Evolutionary conservation across 1,284 basidiomycete genomes (phyloP), one percentile per base, ranked within the genome.

Genomic region (Polyporus tsugae): DNA sequence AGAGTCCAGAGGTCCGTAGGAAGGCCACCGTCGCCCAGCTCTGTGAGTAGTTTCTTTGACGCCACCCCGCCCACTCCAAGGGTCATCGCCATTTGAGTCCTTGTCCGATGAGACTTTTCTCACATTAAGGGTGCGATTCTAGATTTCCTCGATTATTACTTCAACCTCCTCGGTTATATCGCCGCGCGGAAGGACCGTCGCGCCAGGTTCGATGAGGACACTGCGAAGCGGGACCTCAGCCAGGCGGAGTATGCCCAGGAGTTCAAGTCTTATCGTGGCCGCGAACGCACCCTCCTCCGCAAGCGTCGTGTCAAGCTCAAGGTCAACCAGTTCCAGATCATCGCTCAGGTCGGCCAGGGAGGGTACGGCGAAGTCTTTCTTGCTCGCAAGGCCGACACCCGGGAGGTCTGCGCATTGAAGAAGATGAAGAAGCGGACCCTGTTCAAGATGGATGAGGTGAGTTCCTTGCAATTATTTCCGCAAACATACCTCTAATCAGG

Each of bases 131-230:
- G 6, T 11, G 22, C 42, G 4, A 11, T 33, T 11, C n/a, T 72
- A 96, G 95, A 95, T 82, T 97, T 97, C 81, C 87, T 97, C 41
- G 95, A 97, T 79, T 97, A 97, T 78, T 97, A 97, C 82, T 97
- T 98, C 78, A 95, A 97, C 78, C 87, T 91, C 0, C 87, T 98
- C 49, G 95, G 94, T 33, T 98, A 98, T 81, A 86, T 98, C 67
- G 88, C 92, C 35, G 82, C 91, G 52, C 89, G 96, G 38, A 96
- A 95, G 79, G 91, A 95, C 65, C 90, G 96, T 39, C 87, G 95
- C 49, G 80, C 89, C 7, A 88, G 85, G 59, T 98, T 98, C 80
- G 93, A 96, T 78, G 82, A 85, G n/a, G 95, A 97, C 75, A 96
- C 95, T 6, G 77, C 86, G 0, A 81, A 86, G 15, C 90, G 96